Percentiles rank a stretch among this genome's conserved stretches.
These are phyloP conservation scores for Plasmopara halstedii DNA, from an alignment of 352 stramenopile species.

Conservation along the genomic window DNA sequence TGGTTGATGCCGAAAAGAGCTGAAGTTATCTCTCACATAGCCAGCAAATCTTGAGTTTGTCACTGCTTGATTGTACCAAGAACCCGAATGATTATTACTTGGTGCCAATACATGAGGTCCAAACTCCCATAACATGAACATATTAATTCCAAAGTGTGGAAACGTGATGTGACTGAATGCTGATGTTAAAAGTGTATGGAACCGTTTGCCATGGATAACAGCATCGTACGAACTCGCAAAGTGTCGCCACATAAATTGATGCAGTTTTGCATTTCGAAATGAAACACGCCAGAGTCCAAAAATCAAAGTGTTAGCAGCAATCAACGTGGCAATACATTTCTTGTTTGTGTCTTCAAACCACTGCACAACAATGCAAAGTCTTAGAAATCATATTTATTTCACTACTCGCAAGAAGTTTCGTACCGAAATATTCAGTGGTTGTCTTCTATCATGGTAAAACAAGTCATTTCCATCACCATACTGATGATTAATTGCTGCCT, in stretches of 20 bases:
- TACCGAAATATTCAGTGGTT: conserved; percentile 19
- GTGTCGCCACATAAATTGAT: conserved; percentile 75
- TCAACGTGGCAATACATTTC: conserved; percentile 48
- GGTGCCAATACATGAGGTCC: conserved; percentile 54
- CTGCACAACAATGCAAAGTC: conserved; percentile 3
- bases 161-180: conserved; percentile 82
- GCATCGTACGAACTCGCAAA: conserved; percentile 80
- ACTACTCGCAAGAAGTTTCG: neutral
- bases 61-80: conserved; percentile 47
- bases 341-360: conserved; percentile 61
- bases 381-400: neutral
- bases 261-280: conserved; percentile 31
- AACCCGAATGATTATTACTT: conserved; percentile 28
- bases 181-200: conserved; percentile 70
- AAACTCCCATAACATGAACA: conserved; percentile 88
- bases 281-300: conserved; percentile 75
- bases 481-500: conserved; percentile 13
- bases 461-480: conserved; percentile 26
- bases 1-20: conserved; percentile 16
- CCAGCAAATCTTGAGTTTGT: conserved; percentile 41
- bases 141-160: conserved; percentile 78
- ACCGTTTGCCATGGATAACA: conserved; percentile 49
- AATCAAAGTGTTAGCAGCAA: conserved; percentile 58
- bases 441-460: conserved; percentile 15
- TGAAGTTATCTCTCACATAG: conserved; percentile 25